A percentile compares a stretch with the other conserved stretches of the same genome.
Conservation (phyloP, 2,329 filamentous ascomycete species). For the Arthroderma sp. region DNA sequence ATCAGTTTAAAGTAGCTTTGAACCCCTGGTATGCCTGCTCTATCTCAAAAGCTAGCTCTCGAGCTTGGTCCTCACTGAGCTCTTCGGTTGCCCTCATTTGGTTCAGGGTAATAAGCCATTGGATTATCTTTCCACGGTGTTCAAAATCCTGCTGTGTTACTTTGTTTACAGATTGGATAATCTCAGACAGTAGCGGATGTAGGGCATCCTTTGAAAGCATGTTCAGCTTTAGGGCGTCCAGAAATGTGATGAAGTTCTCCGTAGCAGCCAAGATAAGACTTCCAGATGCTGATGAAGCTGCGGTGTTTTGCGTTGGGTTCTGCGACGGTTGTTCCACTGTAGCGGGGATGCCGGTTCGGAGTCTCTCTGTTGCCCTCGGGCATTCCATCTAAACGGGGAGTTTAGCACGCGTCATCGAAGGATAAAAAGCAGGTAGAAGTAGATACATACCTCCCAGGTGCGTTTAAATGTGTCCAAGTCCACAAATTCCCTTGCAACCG, state of each 20-base stretch:
- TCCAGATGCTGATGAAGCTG: constrained; percentile 33
- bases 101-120: constrained; percentile 94
- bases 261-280: constrained; percentile 76
- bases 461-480: constrained; percentile 83
- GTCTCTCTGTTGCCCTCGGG: constrained; percentile 79
- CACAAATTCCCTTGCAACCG: constrained; percentile 74
- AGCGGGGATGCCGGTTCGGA: constrained; percentile 83
- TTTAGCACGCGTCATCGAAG: neutral
- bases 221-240: constrained; percentile 86
- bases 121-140: constrained; percentile 89
- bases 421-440: neutral
- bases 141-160: constrained; percentile 94
- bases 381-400: constrained; percentile 60
- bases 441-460: constrained; percentile 66
- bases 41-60: constrained; percentile 85
- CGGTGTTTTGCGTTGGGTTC: constrained; percentile 26
- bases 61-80: constrained; percentile 69
- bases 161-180: constrained; percentile 94
- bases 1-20: constrained; percentile 57
- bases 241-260: constrained; percentile 96
- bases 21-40: constrained; percentile 91
- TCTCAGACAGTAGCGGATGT: constrained; percentile 87
- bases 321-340: constrained; percentile 53
- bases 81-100: constrained; percentile 96
- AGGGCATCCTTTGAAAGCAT: constrained; percentile 89